Evolutionary conservation across 371 early-diverging fungal species (phyloP), one percentile per base, ranked within the genome.

Genomic region (Coemansia sp.): DNA sequence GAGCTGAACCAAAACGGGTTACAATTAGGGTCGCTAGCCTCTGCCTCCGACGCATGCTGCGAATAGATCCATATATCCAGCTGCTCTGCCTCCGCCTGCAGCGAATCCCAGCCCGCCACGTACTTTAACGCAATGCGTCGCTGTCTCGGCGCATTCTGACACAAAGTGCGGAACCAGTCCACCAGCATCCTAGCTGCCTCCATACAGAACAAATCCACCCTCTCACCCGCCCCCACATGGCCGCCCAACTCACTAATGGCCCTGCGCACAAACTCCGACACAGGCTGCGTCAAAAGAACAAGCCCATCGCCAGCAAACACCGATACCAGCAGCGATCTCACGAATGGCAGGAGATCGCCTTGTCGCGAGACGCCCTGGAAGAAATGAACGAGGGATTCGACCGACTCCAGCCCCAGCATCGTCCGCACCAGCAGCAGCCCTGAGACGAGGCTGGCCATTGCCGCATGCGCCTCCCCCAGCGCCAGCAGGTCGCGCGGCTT

Each of bases 141-240:
- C 66, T 87, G 88, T 0, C 91, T 81, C 4, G 90, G 78, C 44
- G 86, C 81, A 56, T 92, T 92, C 69, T 87, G 88, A 9, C 89
- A 86, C 55, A 83, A 80, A 2, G 86, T 80, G 65, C 83, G 85
- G 52, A 88, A 77, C 12, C 80, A 81, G 60, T 85, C 85, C 4
- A 82, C 66, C 69, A 89, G 62, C 33, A 59, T 42, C 11, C 64
- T 8, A 4, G 62, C 58, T 3, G 62, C 64, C 42, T 72, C 74
- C 5, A 14, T 43, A 12, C 49, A 42, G 12, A 69, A 60, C 50
- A 9, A 36, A 55, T 24, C 39, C 58, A 1, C 46, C 53, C 24
- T 7, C 29, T n/a, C 16, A 2, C 31, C 14, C 51, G 37, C 5
- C 4, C 52, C 52, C 3, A 32, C 57, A n/a, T n/a, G n/a, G 0